phyloP scores from a whole-genome alignment of 495 filamentous ascomycete genomes.

The Schizothecium vesticola region DNA sequence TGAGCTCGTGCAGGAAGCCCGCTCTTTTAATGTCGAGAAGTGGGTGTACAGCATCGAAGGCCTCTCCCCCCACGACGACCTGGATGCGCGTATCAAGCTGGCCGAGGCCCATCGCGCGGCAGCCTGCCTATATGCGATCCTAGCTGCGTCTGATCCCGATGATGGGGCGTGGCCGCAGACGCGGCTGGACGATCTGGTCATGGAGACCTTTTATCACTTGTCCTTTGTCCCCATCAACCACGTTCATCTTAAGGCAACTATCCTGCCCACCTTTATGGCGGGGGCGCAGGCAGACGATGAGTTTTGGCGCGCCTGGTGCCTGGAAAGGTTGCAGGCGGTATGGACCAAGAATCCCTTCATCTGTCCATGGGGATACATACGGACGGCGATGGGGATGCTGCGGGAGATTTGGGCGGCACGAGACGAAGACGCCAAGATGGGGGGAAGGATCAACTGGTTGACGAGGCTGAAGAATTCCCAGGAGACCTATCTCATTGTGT shows the following conservation, averaged over 20 bases:
- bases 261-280: constrained; percentile 55
- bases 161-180: constrained; percentile 13
- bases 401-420: constrained; percentile 35
- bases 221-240: constrained; percentile 41
- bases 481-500: constrained; percentile 41
- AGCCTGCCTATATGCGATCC: constrained; percentile 34
- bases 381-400: constrained; percentile 38
- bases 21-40: constrained; percentile 26
- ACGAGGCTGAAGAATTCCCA: constrained; percentile 27
- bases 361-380: constrained; percentile 44
- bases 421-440: constrained; percentile 17
- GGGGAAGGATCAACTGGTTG: constrained; percentile 31
- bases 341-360: constrained; percentile 26
- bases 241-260: constrained; percentile 48
- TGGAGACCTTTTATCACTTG: constrained; percentile 41
- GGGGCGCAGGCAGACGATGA: constrained; percentile 43
- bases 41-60: constrained; percentile 37
- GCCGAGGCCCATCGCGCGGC: constrained; percentile 42
- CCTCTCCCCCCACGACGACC: constrained; percentile 27
- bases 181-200: constrained; percentile 30
- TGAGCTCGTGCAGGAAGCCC: constrained; percentile 30
- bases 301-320: constrained; percentile 30
- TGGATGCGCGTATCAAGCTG: constrained; percentile 37
- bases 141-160: constrained; percentile 24
- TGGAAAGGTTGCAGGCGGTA: constrained; percentile 33